These are phyloP conservation scores for Pseudonitzschia delicatissima DNA, from an alignment of 108 stramenopile species.

Conservation along the genomic window DNA sequence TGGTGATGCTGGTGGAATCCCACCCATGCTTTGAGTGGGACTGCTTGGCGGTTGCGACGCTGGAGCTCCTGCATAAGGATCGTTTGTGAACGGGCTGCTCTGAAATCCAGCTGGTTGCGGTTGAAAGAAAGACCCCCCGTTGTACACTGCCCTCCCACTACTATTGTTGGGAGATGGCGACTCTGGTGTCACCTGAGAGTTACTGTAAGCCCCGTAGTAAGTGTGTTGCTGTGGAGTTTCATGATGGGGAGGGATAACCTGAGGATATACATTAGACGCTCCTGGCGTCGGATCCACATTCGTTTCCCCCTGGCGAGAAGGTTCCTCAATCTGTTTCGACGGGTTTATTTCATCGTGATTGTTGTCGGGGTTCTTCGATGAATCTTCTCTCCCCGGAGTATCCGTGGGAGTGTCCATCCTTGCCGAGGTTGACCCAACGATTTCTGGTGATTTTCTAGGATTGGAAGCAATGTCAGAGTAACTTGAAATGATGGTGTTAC, in stretches of 20 bases:
- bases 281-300: constrained; percentile 8
- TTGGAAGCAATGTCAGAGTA: background rate
- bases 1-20: constrained; percentile 46
- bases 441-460: constrained; percentile 4
- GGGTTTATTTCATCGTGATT: background rate
- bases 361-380: background rate
- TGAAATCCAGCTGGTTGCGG: constrained; percentile 20
- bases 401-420: constrained; percentile 8
- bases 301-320: background rate
- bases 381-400: background rate
- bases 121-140: constrained; percentile 35
- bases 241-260: constrained; percentile 22
- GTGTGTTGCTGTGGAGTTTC: constrained; percentile 31
- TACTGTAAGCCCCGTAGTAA: constrained; percentile 26
- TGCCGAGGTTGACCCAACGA: background rate
- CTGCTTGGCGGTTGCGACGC: constrained; percentile 26
- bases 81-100: constrained; percentile 15
- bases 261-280: constrained; percentile 21
- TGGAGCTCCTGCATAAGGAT: constrained; percentile 18
- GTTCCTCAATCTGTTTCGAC: background rate
- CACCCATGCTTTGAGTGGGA: constrained; percentile 30
- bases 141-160: constrained; percentile 14
- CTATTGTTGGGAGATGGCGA: constrained; percentile 30
- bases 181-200: constrained; percentile 38
- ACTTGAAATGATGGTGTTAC: constrained; percentile 16